A percentile compares a stretch with the other conserved stretches of the same genome.
phyloP scores from a whole-genome alignment of 1,284 basidiomycete species.

The Boletellus deceptivus region DNA sequence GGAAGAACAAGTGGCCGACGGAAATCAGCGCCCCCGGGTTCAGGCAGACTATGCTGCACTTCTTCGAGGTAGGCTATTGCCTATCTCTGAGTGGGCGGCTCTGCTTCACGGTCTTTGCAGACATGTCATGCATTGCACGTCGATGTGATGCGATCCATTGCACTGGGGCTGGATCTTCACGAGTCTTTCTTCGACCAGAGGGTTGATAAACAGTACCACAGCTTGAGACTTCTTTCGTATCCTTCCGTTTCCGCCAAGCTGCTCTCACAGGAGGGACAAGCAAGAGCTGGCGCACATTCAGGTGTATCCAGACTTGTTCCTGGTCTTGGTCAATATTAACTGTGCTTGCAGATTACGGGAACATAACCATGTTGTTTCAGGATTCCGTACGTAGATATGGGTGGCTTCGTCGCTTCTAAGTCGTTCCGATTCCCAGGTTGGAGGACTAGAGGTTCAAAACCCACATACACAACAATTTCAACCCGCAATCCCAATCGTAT shows the following conservation, averaged over 20 bases:
- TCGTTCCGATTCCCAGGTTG: constrained; percentile 47
- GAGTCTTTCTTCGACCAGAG: constrained; percentile 73
- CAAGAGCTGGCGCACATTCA: constrained; percentile 78
- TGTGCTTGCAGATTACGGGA: constrained; percentile 65
- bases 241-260: constrained; percentile 62
- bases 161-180: constrained; percentile 71
- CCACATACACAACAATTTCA: constrained; percentile 72
- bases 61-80: constrained; percentile 54
- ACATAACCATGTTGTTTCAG: constrained; percentile 81
- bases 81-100: not conserved
- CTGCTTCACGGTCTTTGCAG: constrained; percentile 32
- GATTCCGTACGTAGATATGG: constrained; percentile 49
- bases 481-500: constrained; percentile 72
- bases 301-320: constrained; percentile 38
- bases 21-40: constrained; percentile 63
- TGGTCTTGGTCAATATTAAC: constrained; percentile 2
- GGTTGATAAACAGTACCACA: constrained; percentile 74
- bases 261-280: constrained; percentile 62
- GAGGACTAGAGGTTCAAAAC: constrained; percentile 81
- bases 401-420: not conserved
- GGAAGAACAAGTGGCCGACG: constrained; percentile 78
- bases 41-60: constrained; percentile 67
- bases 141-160: constrained; percentile 76
- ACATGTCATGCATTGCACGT: constrained; percentile 74
- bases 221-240: constrained; percentile 73